Base-by-base conservation (phyloP, 805 yeast species). In the Teunomyces stri region DNA sequence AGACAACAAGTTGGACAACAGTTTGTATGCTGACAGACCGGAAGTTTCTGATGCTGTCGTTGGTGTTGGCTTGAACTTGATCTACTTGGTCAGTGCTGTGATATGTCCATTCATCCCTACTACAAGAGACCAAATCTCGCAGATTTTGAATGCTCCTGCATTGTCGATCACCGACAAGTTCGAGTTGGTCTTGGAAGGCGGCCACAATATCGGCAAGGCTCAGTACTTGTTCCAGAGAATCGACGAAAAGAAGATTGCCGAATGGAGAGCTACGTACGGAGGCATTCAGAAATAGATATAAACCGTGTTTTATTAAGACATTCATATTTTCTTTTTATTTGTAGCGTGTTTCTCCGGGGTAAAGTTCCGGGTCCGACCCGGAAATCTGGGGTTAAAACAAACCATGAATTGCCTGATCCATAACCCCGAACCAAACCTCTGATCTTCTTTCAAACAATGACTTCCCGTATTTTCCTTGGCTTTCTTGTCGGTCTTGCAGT, bases 1-100 rank as follows among this genome's bases (percentile, higher is more conserved):
- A 73, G 99, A 92, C 44, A 90, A 91, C 74, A 91, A 91, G 72
- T 79, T 94, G 59, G 98, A 92, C 69, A 94, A 94, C 77, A 75
- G 87, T 7, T 75, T 91, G 54, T 89, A 83, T 68, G 80, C 82
- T 47, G 81, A 89, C 60, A 65, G 70, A 42, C 96, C 97, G 38
- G 88, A 79, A 29, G 82, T 81, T 60, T 81, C 96, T 11, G 97
- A 90, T 61, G 96, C 96, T 3, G 96, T 92, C 44, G 87, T 94
- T 47, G 96, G 88, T 53, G 86, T 89, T 45, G 97, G 96, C 50
- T 75, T 94, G 66, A 94, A 92, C 71, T 75, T 92, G 63, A 82
- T 92, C 43, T 91, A 90, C 70, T 70, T 89, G 53, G 82, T 94
- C n/a, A 81, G 92, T 37, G 82, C 97, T 0, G 69, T 94, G 44